A percentile compares a stretch with the other conserved stretches of the same genome.
These are phyloP conservation scores for Bacidia rubella DNA, from an alignment of 495 filamentous ascomycete genomes.

Conservation along the genomic window DNA sequence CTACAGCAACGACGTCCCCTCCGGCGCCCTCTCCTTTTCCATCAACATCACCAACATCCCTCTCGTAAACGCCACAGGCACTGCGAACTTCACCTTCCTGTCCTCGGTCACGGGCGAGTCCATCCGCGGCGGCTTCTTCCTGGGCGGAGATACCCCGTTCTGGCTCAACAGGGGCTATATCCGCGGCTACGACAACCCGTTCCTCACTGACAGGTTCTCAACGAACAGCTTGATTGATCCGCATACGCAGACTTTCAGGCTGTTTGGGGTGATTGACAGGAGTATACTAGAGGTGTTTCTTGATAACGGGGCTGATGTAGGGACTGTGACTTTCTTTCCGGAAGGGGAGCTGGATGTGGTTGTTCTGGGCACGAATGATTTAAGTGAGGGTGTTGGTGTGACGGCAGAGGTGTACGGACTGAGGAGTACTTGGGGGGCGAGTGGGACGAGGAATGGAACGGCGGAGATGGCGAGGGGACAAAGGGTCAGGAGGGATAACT, in stretches of 20 bases:
- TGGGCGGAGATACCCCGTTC: slow-evolving; percentile 33
- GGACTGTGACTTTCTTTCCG: slow-evolving; percentile 34
- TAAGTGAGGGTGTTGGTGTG: slow-evolving; percentile 26
- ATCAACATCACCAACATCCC: slow-evolving; percentile 31
- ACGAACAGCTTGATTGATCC: slow-evolving; percentile 24
- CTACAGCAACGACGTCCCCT: slow-evolving; percentile 26
- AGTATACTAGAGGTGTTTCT: slow-evolving; percentile 39
- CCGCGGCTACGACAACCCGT: slow-evolving; percentile 33
- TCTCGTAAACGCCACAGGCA: slow-evolving; percentile 22
- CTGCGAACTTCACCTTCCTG: slow-evolving; percentile 37
- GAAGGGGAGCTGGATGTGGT: slow-evolving; percentile 28
- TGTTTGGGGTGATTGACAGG: slow-evolving; percentile 35
- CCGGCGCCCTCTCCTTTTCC: slow-evolving; percentile 34
- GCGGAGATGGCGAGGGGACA: slow-evolving; percentile 6
- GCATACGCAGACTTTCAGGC: slow-evolving; percentile 18
- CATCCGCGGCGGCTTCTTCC: slow-evolving; percentile 31
- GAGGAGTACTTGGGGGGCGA: slow-evolving; percentile 27
- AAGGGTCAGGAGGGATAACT: slow-evolving; percentile 13
- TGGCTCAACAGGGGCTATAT: slow-evolving; percentile 33
- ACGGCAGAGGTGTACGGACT: slow-evolving; percentile 30
- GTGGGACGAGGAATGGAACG: slow-evolving; percentile 17
- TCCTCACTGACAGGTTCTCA: slow-evolving; percentile 38
- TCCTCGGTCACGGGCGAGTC: slow-evolving; percentile 33
- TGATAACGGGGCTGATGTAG: slow-evolving; percentile 29
- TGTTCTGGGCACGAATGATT: slow-evolving; percentile 23